These are phyloP conservation scores for Neopestalotiopsis sp. DNA, from an alignment of 2,329 filamentous ascomycete genomes.

Conservation along the genomic window DNA sequence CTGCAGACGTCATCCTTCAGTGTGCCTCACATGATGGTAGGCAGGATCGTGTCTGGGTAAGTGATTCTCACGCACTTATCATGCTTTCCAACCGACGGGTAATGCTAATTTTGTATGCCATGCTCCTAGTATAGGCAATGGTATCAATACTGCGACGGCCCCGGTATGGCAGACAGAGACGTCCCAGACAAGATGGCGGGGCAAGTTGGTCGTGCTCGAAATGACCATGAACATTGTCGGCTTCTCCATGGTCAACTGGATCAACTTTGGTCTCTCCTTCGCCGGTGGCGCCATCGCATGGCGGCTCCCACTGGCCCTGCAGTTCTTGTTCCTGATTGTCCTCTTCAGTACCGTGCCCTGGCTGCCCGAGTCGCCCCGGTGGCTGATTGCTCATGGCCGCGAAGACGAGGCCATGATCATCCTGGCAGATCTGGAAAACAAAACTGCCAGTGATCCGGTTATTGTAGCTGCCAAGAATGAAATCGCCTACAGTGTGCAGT, in stretches of 20 bases:
- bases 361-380: conserved; percentile 32
- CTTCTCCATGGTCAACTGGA: conserved; percentile 38
- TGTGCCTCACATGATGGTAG: conserved; percentile 24
- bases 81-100: neutral
- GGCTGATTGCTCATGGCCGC: conserved; percentile 34
- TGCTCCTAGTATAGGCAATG: conserved; percentile 19
- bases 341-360: conserved; percentile 32
- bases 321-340: conserved; percentile 36
- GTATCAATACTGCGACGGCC: conserved; percentile 27
- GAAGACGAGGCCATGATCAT: conserved; percentile 33
- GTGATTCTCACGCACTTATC: neutral
- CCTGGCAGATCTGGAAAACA: conserved; percentile 31
- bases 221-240: conserved; percentile 40
- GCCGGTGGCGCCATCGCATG: conserved; percentile 36
- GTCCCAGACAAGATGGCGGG: conserved; percentile 27
- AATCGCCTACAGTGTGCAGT: conserved; percentile 29
- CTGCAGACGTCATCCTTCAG: conserved; percentile 23
- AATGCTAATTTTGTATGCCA: too few species aligned
- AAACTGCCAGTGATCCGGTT: conserved; percentile 18
- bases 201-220: conserved; percentile 30
- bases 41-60: conserved; percentile 22
- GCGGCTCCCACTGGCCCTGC: conserved; percentile 45
- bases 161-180: conserved; percentile 26
- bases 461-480: conserved; percentile 32
- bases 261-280: conserved; percentile 36